Evolutionary conservation across 2,329 filamentous ascomycete species (phyloP).

Genomic region (Curvularia sp.): DNA sequence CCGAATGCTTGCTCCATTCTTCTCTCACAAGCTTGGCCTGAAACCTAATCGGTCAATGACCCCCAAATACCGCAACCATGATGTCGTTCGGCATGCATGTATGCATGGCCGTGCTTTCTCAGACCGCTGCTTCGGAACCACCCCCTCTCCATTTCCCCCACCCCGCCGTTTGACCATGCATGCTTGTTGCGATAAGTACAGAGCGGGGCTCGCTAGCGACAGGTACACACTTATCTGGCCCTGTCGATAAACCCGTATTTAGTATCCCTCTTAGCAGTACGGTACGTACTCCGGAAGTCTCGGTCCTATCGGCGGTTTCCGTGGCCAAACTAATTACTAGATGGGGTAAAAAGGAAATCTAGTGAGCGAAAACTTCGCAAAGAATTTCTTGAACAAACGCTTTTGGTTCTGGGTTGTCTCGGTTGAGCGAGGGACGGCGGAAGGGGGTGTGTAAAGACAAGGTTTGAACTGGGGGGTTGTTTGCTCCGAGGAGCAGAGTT

Average conservation of each 20-base stretch:
- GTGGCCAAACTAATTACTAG: background rate
- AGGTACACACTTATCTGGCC: background rate
- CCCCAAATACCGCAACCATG: background rate
- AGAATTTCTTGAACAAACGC: too few relatives aligned
- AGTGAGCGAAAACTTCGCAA: background rate
- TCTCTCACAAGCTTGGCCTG: background rate
- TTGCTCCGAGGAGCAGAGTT: background rate
- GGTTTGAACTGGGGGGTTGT: background rate
- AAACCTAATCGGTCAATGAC: background rate
- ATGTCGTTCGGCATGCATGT: background rate
- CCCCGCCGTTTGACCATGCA: background rate
- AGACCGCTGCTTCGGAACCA: background rate
- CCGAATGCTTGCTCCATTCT: background rate
- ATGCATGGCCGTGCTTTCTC: background rate
- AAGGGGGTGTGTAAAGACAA: too few relatives aligned
- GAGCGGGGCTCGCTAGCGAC: background rate
- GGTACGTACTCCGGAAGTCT: too few relatives aligned
- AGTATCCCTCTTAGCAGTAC: background rate
- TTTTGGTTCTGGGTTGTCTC: background rate
- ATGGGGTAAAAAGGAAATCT: background rate
- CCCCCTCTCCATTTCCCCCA: background rate
- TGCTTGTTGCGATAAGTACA: background rate
- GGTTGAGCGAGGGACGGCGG: too few relatives aligned
- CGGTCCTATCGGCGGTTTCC: background rate
- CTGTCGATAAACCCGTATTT: background rate